Conservation (phyloP, 2,329 filamentous ascomycete species). For the Talaromyces amestolkiae region DNA sequence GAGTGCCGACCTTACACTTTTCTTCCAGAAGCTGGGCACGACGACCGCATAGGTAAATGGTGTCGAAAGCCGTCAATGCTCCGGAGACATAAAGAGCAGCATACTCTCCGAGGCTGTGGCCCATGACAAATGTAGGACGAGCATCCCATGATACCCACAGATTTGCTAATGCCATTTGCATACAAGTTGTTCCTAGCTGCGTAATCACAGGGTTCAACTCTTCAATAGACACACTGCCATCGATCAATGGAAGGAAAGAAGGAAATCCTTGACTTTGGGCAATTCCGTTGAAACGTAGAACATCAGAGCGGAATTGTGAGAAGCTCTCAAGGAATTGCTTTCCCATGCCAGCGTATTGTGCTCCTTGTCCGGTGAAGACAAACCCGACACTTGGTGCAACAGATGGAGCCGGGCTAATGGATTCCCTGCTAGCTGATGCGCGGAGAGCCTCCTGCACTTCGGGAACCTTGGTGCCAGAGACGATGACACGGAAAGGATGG, state of each 20-base stretch:
- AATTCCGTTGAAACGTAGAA: slow-evolving; percentile 35
- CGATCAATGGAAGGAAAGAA: slow-evolving; percentile 36
- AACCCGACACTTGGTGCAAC: slow-evolving; percentile 33
- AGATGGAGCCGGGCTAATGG: slow-evolving; percentile 30
- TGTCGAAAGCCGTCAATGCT: slow-evolving; percentile 37
- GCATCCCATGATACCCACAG: slow-evolving; percentile 39
- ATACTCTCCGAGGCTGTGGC: slow-evolving; percentile 45
- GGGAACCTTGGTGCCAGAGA: slow-evolving; percentile 29
- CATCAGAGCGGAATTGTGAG: slow-evolving; percentile 30
- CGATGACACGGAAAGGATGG: slow-evolving; percentile 38
- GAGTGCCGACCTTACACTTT: slow-evolving; percentile 41
- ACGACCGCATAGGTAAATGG: slow-evolving; percentile 41
- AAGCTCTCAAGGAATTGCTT: slow-evolving; percentile 36
- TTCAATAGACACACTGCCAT: slow-evolving; percentile 31
- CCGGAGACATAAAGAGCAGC: slow-evolving; percentile 42
- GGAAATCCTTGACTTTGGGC: slow-evolving; percentile 36
- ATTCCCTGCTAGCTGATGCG: slow-evolving; percentile 23
- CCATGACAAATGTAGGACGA: slow-evolving; percentile 40
- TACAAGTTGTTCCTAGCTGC: slow-evolving; percentile 39
- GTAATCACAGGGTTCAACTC: slow-evolving; percentile 32
- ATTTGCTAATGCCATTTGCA: slow-evolving; percentile 41
- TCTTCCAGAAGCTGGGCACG: slow-evolving; percentile 42
- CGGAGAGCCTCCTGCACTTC: slow-evolving; percentile 33
- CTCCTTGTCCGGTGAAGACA: slow-evolving; percentile 42
- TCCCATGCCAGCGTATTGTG: slow-evolving; percentile 38